Evolutionary conservation across 495 filamentous ascomycete species (phyloP).

Genomic region (Emericellopsis terricola): DNA sequence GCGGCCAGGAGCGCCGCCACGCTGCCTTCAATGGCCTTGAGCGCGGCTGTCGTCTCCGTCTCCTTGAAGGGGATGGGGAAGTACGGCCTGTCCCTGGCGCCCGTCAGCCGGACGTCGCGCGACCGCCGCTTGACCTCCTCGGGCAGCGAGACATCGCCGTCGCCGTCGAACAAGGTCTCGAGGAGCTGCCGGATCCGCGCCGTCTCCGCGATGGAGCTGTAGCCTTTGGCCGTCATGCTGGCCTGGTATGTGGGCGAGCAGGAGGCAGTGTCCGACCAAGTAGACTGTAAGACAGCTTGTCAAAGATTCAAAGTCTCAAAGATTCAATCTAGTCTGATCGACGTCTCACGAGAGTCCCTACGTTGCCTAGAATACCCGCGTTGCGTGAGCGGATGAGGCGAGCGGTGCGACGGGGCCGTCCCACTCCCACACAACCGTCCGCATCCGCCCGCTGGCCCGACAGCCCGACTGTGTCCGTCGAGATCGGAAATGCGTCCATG

Average conservation of each 20-base stretch:
- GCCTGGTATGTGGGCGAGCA: not conserved
- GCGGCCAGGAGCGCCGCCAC: constrained; percentile 46
- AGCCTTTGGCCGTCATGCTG: not conserved
- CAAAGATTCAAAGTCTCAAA: not conserved
- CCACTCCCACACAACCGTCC: too few species aligned
- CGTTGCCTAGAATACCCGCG: too few species aligned
- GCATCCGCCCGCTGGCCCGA: too few species aligned
- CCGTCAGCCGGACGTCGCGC: constrained; percentile 10
- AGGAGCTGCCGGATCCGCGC: not conserved
- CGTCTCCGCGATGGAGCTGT: constrained; percentile 1
- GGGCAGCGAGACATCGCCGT: constrained; percentile 9
- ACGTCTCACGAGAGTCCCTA: too few species aligned
- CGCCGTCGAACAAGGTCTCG: not conserved
- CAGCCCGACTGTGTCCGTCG: too few species aligned
- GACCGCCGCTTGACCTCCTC: constrained; percentile 10
- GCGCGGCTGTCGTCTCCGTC: constrained; percentile 45
- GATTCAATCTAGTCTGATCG: not conserved
- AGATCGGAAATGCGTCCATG: too few species aligned
- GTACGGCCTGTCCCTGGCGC: constrained; percentile 7
- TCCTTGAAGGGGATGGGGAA: constrained; percentile 56
- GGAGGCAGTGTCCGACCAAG: too few species aligned
- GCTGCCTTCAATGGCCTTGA: constrained; percentile 54
- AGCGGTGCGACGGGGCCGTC: too few species aligned
- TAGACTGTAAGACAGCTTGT: too few species aligned
- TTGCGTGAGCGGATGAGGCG: too few species aligned